Evolutionary conservation across 495 filamentous ascomycete genomes (phyloP).

Genomic region (Clavariopsis aquatica): DNA sequence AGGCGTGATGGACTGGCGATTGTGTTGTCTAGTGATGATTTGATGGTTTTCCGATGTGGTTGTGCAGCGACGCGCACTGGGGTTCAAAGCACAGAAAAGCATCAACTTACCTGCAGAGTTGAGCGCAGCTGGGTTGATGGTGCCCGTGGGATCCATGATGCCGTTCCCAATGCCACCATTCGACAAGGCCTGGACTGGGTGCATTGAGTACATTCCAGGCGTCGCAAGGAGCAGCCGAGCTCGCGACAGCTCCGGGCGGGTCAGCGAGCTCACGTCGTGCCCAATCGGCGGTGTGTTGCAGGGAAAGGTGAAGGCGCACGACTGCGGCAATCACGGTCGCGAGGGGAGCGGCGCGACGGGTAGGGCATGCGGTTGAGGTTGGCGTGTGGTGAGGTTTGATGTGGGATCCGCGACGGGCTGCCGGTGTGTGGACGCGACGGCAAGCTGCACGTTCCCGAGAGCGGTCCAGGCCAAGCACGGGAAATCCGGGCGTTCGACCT

Average conservation of each 20-base stretch:
- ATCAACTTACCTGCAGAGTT: constrained; percentile 60
- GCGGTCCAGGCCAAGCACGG: constrained; percentile 24
- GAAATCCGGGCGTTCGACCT: constrained; percentile 21
- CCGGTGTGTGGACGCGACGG: constrained; percentile 19
- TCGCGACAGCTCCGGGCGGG: constrained; percentile 29
- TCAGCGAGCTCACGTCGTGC: constrained; percentile 9
- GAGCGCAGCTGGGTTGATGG: constrained; percentile 77
- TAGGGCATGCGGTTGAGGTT: constrained; percentile 28
- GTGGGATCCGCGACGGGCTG: constrained; percentile 16
- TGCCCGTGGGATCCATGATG: constrained; percentile 71
- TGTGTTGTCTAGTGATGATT: constrained; percentile 27
- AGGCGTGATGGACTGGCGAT: constrained; percentile 27
- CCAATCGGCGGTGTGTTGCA: constrained; percentile 18
- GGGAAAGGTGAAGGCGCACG: constrained; percentile 5
- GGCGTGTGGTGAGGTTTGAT: constrained; percentile 6
- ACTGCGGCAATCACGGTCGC: constrained; percentile 9
- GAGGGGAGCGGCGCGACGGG: constrained; percentile 21
- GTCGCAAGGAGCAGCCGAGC: constrained; percentile 33
- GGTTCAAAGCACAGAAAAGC: background rate
- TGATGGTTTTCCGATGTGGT: constrained; percentile 20
- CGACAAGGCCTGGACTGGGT: constrained; percentile 29
- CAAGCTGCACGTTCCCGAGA: constrained; percentile 30
- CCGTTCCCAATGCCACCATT: constrained; percentile 56
- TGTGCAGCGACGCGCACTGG: background rate
- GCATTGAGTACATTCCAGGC: constrained; percentile 39